A percentile compares a stretch with the other conserved stretches of the same genome.
Evolutionary conservation across 495 filamentous ascomycete species (phyloP).

Genomic region (Apodospora peruviana): DNA sequence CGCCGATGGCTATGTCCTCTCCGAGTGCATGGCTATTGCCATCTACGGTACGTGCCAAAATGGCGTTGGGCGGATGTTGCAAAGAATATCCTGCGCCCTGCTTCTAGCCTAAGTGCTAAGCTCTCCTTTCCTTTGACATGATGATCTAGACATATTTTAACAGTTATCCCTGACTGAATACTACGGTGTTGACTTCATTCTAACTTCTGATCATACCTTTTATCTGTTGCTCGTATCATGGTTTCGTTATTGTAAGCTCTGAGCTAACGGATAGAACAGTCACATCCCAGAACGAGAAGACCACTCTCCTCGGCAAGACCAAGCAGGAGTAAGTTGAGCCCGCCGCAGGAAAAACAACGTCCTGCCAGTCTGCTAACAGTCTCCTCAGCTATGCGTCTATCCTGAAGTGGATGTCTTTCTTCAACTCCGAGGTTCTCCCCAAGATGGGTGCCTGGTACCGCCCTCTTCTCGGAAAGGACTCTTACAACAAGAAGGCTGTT

Average conservation of each 20-base stretch:
- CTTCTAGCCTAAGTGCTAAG: constrained; percentile 1
- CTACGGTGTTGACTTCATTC: constrained; percentile 65
- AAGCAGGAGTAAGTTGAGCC: constrained; percentile 78
- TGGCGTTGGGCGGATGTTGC: constrained; percentile 4
- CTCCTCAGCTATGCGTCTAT: constrained; percentile 77
- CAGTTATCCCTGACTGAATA: constrained; percentile 99
- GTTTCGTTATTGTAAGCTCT: constrained; percentile 10
- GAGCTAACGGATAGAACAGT: constrained; percentile 54
- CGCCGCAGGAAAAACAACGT: not conserved
- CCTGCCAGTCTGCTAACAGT: not conserved
- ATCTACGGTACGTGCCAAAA: constrained; percentile 78
- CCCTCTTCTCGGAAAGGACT: constrained; percentile 72
- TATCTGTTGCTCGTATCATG: constrained; percentile 11
- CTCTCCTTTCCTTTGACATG: constrained; percentile 39
- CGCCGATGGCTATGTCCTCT: constrained; percentile 82
- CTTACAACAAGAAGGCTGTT: constrained; percentile 97
- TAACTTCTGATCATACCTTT: constrained; percentile 49
- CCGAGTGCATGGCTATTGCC: constrained; percentile 89
- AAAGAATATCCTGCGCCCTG: constrained; percentile 1
- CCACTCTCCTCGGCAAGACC: constrained; percentile 95
- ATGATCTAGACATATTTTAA: constrained; percentile 69
- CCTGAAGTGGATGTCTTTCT: constrained; percentile 92
- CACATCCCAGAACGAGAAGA: constrained; percentile 99
- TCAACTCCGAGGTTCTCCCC: constrained; percentile 78
- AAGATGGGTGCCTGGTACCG: constrained; percentile 78